Percentiles rank a stretch among this genome's conserved stretches.
These are phyloP conservation scores for Kregervanrija fluxuum DNA, from an alignment of 805 yeast species.

Conservation along the genomic window DNA sequence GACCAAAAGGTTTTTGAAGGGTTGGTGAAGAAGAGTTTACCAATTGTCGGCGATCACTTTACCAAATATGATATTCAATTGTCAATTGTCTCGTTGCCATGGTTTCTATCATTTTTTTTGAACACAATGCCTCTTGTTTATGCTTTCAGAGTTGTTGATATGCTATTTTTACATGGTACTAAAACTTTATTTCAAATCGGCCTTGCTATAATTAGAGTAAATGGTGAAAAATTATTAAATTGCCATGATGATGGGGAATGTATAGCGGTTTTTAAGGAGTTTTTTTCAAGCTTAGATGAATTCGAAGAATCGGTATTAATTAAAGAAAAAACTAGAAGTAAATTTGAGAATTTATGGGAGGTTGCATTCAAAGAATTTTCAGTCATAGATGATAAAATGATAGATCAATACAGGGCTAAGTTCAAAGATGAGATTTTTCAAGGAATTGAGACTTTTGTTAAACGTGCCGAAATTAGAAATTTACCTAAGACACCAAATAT, in stretches of 20 bases:
- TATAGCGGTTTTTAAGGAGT: conserved; percentile 75
- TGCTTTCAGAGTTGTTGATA: conserved; percentile 87
- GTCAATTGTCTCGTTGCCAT: conserved; percentile 88
- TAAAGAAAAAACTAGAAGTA: conserved; percentile 60
- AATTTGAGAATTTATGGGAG: conserved; percentile 83
- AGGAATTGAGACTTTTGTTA: conserved; percentile 85
- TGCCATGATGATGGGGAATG: conserved; percentile 92
- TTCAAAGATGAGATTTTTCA: conserved; percentile 72
- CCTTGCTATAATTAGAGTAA: conserved; percentile 78
- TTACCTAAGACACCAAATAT: conserved; percentile 67
- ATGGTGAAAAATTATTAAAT: conserved; percentile 73
- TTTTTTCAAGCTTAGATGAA: conserved; percentile 69
- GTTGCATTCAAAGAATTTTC: conserved; percentile 90
- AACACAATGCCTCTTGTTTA: conserved; percentile 92
- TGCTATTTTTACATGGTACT: conserved; percentile 85
- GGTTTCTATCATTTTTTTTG: conserved; percentile 88
- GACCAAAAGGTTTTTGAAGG: conserved; percentile 94
- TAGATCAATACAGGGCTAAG: conserved; percentile 60
- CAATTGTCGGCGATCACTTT: conserved; percentile 80
- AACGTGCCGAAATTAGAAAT: conserved; percentile 84
- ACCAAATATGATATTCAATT: conserved; percentile 76
- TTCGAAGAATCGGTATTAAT: conserved; percentile 66
- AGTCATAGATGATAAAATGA: conserved; percentile 66
- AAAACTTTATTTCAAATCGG: conserved; percentile 88
- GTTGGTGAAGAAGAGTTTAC: conserved; percentile 83